Evolutionary conservation across 176 grass and related monocot genomes (phyloP), one percentile per base, ranked within the genome.

Genomic region (Zizania latifolia): DNA sequence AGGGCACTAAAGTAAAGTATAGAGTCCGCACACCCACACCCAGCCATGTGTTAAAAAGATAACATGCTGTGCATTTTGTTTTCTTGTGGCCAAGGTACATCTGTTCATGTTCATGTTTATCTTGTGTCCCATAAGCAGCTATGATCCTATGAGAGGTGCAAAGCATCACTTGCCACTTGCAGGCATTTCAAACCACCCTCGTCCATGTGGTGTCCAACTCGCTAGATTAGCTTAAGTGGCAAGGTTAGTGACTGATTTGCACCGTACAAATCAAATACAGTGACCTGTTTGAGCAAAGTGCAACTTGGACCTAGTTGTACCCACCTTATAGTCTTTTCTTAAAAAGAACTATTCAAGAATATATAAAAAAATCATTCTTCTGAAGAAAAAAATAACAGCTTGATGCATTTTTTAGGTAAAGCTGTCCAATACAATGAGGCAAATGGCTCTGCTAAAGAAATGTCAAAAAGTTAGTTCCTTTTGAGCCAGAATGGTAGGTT

Each of bases 341-440:
- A 57, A 19, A 13, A 57, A 76, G 12, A 43, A 35, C 4, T 37
- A 72, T 31, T 45, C 29, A 50, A 66, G 60, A 65, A 66, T 59
- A 53, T 40, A 60, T 32, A 77, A 29, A 84, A 53, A 40, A 62
- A 70, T 37, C 30, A 29, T 40, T 77, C 12, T 64, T 32, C 40
- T 53, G 19, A 39, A 48, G 58, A 62, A 15, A 71, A 84, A 71
- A 41, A 55, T 22, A 86, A 24, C 35, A 37, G 27, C 7, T 31
- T 23, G 45, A 69, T 35, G 30, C 46, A n/a, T 70, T 69, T 81
- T 63, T 31, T 66, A 81, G 46, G 70, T 22, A 62, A 80, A 76
- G 28, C 21, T 44, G 72, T 17, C 23, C 56, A 46, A 37, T 60
- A 14, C 15, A 35, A 68, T 44, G 40, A 71, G 21, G 78, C 62